Percentiles rank a stretch among this genome's conserved stretches.
phyloP scores from a whole-genome alignment of 2,329 filamentous ascomycete genomes.

The Colletotrichum australisinense region DNA sequence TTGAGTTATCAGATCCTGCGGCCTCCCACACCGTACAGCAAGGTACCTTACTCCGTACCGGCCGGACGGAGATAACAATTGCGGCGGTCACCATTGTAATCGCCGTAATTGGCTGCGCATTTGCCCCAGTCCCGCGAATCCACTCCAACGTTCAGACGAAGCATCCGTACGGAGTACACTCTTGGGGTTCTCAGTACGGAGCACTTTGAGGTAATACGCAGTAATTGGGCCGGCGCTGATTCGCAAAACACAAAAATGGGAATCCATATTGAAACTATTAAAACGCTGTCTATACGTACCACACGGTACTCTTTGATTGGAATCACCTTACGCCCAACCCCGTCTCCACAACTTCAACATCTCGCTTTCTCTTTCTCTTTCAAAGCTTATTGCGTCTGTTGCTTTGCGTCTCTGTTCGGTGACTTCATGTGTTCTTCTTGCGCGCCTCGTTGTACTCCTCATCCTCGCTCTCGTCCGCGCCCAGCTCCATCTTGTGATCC shows the following conservation, averaged over 20 bases:
- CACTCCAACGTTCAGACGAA: not conserved
- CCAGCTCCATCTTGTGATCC: slow-evolving; percentile 47
- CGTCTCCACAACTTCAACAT: not conserved
- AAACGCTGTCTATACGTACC: slow-evolving; percentile 22
- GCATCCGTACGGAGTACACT: too few species aligned
- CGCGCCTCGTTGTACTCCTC: slow-evolving; percentile 56
- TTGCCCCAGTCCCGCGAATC: not conserved
- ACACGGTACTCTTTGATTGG: not conserved
- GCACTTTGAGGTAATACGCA: too few species aligned
- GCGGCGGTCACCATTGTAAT: not conserved
- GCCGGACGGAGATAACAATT: slow-evolving; percentile 12
- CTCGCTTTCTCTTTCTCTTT: not conserved
- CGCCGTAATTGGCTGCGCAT: slow-evolving; percentile 9
- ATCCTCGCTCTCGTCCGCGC: slow-evolving; percentile 53
- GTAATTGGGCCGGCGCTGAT: not conserved
- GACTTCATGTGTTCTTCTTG: slow-evolving; percentile 49
- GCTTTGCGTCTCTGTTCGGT: not conserved
- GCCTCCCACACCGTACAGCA: too few species aligned
- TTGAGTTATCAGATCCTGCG: slow-evolving; percentile 25
- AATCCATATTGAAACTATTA: slow-evolving; percentile 6
- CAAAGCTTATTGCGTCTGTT: not conserved
- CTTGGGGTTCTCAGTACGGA: too few species aligned
- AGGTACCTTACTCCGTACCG: not conserved
- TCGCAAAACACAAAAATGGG: slow-evolving; percentile 2
- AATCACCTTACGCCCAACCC: not conserved